Conservation (phyloP, 768 basidiomycete species). For the Amanita rimosa region DNA sequence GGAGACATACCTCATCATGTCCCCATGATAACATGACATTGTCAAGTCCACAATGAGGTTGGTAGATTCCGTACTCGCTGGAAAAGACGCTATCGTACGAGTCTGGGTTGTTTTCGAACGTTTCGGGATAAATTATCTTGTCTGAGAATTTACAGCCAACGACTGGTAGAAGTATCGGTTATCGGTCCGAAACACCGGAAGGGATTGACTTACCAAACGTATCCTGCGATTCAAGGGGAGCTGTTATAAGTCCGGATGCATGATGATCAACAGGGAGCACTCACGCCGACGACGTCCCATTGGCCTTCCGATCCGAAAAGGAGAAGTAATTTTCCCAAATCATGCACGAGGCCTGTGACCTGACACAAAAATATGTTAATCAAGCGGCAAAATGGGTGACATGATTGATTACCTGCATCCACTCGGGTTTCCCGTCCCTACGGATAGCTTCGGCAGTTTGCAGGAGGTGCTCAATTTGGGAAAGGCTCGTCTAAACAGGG, state of each 20-base stretch:
- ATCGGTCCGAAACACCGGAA: constrained; percentile 3
- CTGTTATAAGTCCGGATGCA: not conserved
- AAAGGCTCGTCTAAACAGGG: constrained; percentile 45
- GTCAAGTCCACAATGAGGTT: constrained; percentile 70
- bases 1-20: constrained; percentile 65
- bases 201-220: constrained; percentile 24
- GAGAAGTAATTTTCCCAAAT: constrained; percentile 80
- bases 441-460: constrained; percentile 90
- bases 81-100: constrained; percentile 51
- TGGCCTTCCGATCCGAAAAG: constrained; percentile 83
- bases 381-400: not conserved
- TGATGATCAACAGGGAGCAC: constrained; percentile 12
- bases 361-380: constrained; percentile 16
- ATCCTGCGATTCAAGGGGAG: constrained; percentile 18
- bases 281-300: constrained; percentile 90
- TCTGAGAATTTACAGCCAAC: constrained; percentile 84
- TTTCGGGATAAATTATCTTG: constrained; percentile 71
- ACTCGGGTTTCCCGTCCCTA: constrained; percentile 77
- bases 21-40: constrained; percentile 89
- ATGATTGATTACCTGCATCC: constrained; percentile 57
- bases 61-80: constrained; percentile 64
- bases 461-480: constrained; percentile 85
- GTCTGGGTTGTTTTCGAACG: constrained; percentile 70
- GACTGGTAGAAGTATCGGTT: constrained; percentile 21
- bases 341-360: constrained; percentile 78